Base-by-base conservation (phyloP, 139 green algal genomes). In the Ettlia oleoabundans region DNA sequence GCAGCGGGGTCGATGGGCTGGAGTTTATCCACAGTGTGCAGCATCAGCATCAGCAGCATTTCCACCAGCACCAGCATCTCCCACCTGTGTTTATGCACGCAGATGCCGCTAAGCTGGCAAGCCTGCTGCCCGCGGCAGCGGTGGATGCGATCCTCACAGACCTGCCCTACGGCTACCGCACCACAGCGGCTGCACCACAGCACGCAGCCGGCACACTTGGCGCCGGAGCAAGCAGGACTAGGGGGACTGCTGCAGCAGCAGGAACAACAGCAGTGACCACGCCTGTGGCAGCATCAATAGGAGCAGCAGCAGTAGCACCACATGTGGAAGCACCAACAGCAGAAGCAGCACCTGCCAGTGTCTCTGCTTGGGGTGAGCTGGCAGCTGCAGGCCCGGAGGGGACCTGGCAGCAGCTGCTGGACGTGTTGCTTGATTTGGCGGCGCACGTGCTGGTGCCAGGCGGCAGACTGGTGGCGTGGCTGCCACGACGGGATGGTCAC, bases 391-490 rank as follows among this genome's bases (percentile, higher is more conserved):
- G 40, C 24, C 3, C 71, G 8, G 71, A 42, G 2, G 35, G 33
- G 52, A 35, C 28, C 32, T 82, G 77, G 77, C 32, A 58, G 63
- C 28, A 40, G 21, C 66, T 85, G 15, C 71, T 85, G 58, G 61
- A 4, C 2, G 41, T 62, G 13, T 58, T 85, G 58, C 35, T 85
- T 42, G 38, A 30, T 0, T 35, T 81, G 38, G 71, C 70, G 15
- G 35, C 10, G 24, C 42, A 65, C n/a, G 42, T 53, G 33, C 81
- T 85, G 21, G 41, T 55, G 28, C 70, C 70, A 1, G 43, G 61
- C 42, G 81, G 81, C 13, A 40, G 81, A 21, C 81, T 85, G 81
- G 32, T 75, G 43, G n/a, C 33, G 0, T 85, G 81, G 81, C 30
- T 85, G 81, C 81, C 81, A 19, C 43, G 33, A 15, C 70, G 63